Conservation (phyloP, 495 filamentous ascomycete species). For the Penicillium paxilli region DNA sequence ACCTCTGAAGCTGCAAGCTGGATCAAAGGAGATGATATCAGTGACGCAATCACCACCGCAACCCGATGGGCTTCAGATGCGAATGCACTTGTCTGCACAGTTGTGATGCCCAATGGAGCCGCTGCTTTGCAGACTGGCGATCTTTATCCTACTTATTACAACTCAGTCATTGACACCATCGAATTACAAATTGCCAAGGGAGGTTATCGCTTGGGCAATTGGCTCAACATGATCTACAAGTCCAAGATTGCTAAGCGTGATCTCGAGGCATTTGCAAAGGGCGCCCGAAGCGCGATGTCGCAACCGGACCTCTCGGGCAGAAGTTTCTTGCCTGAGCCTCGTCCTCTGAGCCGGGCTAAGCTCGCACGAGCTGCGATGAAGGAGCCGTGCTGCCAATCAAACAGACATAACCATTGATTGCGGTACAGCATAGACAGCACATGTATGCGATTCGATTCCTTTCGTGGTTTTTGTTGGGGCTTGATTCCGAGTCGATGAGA, state of each 20-base stretch:
- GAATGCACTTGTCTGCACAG: constrained; percentile 57
- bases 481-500: too few species aligned
- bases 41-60: constrained; percentile 31
- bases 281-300: neutral
- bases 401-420: constrained; percentile 11
- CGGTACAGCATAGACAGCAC: neutral
- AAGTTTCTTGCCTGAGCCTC: constrained; percentile 11
- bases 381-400: constrained; percentile 19
- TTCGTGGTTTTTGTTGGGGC: too few species aligned
- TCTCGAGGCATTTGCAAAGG: constrained; percentile 1
- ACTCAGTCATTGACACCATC: constrained; percentile 61
- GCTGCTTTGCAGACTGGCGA: constrained; percentile 24
- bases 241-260: constrained; percentile 16
- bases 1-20: constrained; percentile 44
- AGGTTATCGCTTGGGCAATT: constrained; percentile 62
- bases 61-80: constrained; percentile 57
- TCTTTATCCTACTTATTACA: constrained; percentile 46
- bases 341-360: constrained; percentile 16
- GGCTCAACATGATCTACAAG: constrained; percentile 26
- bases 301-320: constrained; percentile 4
- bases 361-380: constrained; percentile 27
- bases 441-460: neutral
- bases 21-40: constrained; percentile 48
- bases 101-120: constrained; percentile 42
- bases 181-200: constrained; percentile 74